A percentile compares a stretch with the other conserved stretches of the same genome.
phyloP scores from a whole-genome alignment of 2,329 filamentous ascomycete genomes.

The Aschersonia sp. region DNA sequence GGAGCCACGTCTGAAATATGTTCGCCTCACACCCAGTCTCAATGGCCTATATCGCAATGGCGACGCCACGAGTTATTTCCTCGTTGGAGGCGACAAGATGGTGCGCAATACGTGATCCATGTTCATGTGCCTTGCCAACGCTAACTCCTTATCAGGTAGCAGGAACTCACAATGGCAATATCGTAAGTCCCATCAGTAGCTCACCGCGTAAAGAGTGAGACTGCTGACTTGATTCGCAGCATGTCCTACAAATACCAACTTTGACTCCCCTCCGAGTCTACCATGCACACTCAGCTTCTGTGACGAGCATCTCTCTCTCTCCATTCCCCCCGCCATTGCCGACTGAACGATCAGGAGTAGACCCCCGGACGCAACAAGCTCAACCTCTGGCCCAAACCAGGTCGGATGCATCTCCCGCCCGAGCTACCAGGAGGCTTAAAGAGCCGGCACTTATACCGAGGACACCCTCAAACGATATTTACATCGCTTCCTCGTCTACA shows the following conservation, averaged over 20 bases:
- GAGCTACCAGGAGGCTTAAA: conserved; percentile 33
- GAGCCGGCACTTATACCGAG: conserved; percentile 47
- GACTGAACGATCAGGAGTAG: conserved; percentile 25
- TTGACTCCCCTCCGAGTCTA: conserved; percentile 76
- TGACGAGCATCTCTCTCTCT: conserved; percentile 81
- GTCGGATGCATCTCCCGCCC: conserved; percentile 28
- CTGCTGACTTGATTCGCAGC: conserved; percentile 29
- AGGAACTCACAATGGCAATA: conserved; percentile 92
- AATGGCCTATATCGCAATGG: conserved; percentile 79
- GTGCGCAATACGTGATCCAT: conserved; percentile 25
- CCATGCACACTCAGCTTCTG: conserved; percentile 81
- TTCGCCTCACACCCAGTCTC: conserved; percentile 68
- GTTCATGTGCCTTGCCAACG: background rate
- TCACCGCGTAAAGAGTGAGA: background rate
- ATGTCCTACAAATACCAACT: conserved; percentile 71
- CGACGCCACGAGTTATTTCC: conserved; percentile 82
- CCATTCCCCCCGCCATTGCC: conserved; percentile 54
- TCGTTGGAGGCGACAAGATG: conserved; percentile 94
- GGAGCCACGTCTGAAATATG: conserved; percentile 88
- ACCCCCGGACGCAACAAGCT: conserved; percentile 20
- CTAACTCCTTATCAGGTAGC: conserved; percentile 48
- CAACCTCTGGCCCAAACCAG: conserved; percentile 15
- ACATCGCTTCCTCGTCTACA: conserved; percentile 85
- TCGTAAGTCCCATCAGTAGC: conserved; percentile 42
- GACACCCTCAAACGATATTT: conserved; percentile 77